Conservation (phyloP, 1,284 basidiomycete genomes). For the Hypsizygus ulmarius region DNA sequence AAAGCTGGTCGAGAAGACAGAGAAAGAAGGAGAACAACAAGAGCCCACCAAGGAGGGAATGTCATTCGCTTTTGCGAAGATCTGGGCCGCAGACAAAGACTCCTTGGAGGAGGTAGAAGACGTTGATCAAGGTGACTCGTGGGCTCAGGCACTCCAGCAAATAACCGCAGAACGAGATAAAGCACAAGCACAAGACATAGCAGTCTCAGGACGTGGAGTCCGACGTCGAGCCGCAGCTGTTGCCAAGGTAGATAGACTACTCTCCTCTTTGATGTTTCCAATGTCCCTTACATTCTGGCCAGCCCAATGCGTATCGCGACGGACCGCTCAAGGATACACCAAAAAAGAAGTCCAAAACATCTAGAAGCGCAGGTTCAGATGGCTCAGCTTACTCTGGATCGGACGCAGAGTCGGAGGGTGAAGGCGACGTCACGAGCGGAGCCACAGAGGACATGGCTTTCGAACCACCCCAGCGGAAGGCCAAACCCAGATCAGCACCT, state of each 20-base stretch:
- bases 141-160: conserved; percentile 69
- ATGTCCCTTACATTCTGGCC: not conserved
- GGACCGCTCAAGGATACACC: conserved; percentile 28
- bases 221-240: conserved; percentile 66
- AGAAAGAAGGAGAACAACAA: conserved; percentile 64
- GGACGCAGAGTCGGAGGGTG: conserved; percentile 30
- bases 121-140: conserved; percentile 67
- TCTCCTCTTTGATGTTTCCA: not conserved
- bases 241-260: conserved; percentile 42
- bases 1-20: conserved; percentile 79
- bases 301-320: conserved; percentile 26
- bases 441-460: conserved; percentile 26
- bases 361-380: conserved; percentile 28
- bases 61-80: conserved; percentile 81
- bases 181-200: conserved; percentile 46
- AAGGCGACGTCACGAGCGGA: conserved; percentile 20
- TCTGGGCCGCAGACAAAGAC: conserved; percentile 81
- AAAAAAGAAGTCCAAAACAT: conserved; percentile 17
- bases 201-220: conserved; percentile 60
- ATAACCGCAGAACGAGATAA: conserved; percentile 55
- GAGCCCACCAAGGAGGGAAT: conserved; percentile 43
- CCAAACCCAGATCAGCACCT: conserved; percentile 4
- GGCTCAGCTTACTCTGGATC: conserved; percentile 34
- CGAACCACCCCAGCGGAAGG: conserved; percentile 10
- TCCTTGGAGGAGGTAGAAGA: conserved; percentile 64